These are phyloP conservation scores for Hortiboletus flavorubellus DNA, from an alignment of 768 basidiomycete species.

Conservation along the genomic window DNA sequence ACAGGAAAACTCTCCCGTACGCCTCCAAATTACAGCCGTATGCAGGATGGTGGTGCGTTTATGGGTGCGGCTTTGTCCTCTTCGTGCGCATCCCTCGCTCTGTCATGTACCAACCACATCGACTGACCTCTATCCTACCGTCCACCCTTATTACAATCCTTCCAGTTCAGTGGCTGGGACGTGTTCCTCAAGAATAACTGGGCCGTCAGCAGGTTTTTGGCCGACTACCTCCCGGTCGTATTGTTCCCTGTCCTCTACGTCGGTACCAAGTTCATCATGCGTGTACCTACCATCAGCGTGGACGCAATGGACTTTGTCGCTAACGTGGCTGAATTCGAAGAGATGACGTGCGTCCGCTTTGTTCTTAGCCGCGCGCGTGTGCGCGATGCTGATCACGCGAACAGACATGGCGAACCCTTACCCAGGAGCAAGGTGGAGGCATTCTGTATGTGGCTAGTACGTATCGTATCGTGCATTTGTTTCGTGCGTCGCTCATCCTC, in stretches of 20 bases:
- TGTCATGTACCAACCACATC: no score
- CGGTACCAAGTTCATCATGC: slow-evolving; percentile 19
- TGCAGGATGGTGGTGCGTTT: slow-evolving; percentile 35
- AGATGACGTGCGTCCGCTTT: slow-evolving; percentile 15
- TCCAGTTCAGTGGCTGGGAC: slow-evolving; percentile 37
- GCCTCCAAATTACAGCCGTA: slow-evolving; percentile 38
- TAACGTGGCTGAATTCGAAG: slow-evolving; percentile 25
- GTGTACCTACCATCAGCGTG: not conserved
- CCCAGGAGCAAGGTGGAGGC: slow-evolving; percentile 24
- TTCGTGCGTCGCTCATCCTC: not conserved
- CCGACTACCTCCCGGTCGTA: slow-evolving; percentile 14
- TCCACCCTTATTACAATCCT: not conserved
- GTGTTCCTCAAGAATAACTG: slow-evolving; percentile 39
- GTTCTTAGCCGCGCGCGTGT: no score
- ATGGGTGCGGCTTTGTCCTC: slow-evolving; percentile 24
- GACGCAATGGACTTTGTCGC: slow-evolving; percentile 26
- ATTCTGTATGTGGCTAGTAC: slow-evolving; percentile 27
- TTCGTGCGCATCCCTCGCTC: slow-evolving; percentile 30
- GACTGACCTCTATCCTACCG: not conserved
- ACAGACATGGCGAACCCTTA: slow-evolving; percentile 21
- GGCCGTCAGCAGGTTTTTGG: slow-evolving; percentile 37
- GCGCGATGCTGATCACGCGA: not conserved
- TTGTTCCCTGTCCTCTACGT: slow-evolving; percentile 14
- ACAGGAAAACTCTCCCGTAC: slow-evolving; percentile 46
- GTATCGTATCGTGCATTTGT: not conserved